Conservation (phyloP, 805 yeast species). For the Blastobotrys americana region DNA sequence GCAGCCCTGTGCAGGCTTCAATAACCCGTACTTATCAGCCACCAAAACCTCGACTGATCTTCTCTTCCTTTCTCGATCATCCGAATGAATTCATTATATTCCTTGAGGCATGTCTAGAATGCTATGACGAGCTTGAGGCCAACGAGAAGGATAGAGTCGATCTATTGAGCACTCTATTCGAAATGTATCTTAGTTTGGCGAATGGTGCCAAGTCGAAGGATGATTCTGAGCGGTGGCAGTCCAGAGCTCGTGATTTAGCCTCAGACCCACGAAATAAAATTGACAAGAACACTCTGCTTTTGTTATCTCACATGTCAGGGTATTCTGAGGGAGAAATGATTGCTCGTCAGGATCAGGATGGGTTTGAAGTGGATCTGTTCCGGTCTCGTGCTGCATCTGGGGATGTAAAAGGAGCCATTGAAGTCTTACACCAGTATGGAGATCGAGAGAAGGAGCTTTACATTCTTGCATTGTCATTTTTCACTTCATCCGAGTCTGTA, state of each 20-base stretch:
- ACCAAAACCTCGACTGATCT: conserved; percentile 81
- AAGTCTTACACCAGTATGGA: conserved; percentile 54
- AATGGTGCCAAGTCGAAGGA: conserved; percentile 32
- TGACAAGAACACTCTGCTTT: conserved; percentile 48
- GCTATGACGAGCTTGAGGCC: conserved; percentile 72
- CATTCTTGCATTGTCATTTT: conserved; percentile 55
- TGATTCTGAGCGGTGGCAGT: conserved; percentile 49
- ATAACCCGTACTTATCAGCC: conserved; percentile 69
- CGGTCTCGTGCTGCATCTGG: conserved; percentile 54
- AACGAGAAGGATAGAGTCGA: conserved; percentile 61
- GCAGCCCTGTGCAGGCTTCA: neutral
- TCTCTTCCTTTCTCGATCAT: conserved; percentile 77
- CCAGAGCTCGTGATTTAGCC: conserved; percentile 53
- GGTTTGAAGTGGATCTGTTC: conserved; percentile 56
- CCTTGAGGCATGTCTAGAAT: conserved; percentile 80
- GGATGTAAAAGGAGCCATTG: conserved; percentile 50
- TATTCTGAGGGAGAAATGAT: conserved; percentile 27
- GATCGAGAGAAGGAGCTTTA: conserved; percentile 56
- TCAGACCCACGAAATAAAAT: conserved; percentile 41
- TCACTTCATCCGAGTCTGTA: conserved; percentile 48
- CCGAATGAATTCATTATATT: conserved; percentile 87
- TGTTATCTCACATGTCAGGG: conserved; percentile 47
- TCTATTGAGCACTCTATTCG: conserved; percentile 70
- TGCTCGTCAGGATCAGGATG: conserved; percentile 29
- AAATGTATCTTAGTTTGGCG: conserved; percentile 65